phyloP scores from a whole-genome alignment of 2,329 filamentous ascomycete species.

The Ophiostoma montium region DNA sequence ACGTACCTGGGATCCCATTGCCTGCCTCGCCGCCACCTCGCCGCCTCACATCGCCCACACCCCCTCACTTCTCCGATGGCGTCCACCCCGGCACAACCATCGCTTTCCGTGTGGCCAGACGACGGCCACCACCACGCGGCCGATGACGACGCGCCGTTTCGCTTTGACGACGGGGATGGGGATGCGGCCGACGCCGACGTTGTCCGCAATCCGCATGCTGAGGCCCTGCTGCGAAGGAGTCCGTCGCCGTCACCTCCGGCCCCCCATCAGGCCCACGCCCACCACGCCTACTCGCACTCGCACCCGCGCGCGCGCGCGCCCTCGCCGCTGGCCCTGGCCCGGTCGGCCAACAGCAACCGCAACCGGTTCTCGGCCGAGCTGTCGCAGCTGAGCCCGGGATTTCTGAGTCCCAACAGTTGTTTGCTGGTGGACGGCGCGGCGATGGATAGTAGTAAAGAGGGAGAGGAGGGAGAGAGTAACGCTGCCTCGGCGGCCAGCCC shows the following conservation, averaged over 20 bases:
- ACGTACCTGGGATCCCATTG: no score
- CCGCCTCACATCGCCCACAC: neutral
- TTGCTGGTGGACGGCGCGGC: no score
- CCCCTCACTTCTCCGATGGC: conserved; percentile 4
- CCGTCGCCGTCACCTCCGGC: conserved; percentile 5
- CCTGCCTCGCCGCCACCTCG: neutral
- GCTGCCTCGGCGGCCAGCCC: conserved; percentile 37
- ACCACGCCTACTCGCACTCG: neutral
- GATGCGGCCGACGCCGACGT: neutral
- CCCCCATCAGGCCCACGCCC: neutral
- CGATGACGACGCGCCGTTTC: conserved; percentile 4
- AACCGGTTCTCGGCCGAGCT: neutral
- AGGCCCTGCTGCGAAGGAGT: conserved; percentile 11
- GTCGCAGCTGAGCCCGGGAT: neutral
- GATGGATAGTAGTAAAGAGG: no score
- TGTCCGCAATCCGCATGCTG: conserved; percentile 9
- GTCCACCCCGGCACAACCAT: conserved; percentile 3
- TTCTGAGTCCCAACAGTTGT: conserved; percentile 5
- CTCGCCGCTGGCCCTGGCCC: neutral
- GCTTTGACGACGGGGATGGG: conserved; percentile 1
- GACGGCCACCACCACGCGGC: neutral
- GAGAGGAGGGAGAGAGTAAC: no score
- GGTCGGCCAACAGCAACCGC: neutral
- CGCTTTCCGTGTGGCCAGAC: conserved; percentile 2
- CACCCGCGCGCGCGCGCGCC: neutral